A percentile compares a stretch with the other conserved stretches of the same genome.
phyloP scores from a whole-genome alignment of 306 rosid genomes.

The Mimosa bimucronata region DNA sequence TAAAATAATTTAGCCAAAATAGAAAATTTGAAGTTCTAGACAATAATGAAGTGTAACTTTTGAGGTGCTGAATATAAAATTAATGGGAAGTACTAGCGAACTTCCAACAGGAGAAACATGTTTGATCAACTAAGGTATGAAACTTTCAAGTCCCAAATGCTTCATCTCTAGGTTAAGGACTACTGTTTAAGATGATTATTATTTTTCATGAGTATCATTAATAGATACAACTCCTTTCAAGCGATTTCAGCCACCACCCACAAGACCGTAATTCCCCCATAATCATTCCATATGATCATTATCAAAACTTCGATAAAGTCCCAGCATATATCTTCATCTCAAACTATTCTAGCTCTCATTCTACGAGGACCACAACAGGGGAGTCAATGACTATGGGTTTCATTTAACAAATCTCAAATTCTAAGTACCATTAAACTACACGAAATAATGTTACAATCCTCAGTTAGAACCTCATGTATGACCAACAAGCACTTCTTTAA shows the following conservation, averaged over 20 bases:
- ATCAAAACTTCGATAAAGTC: slow-evolving; percentile 4
- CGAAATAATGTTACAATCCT: no score
- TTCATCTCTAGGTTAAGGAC: not conserved
- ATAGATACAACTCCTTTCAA: slow-evolving; percentile 7
- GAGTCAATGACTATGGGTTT: not conserved
- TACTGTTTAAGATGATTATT: not conserved
- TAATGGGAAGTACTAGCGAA: not conserved
- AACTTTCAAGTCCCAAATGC: not conserved
- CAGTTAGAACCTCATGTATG: slow-evolving; percentile 1
- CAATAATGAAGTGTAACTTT: slow-evolving; percentile 2
- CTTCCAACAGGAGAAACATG: not conserved
- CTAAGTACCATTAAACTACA: no score
- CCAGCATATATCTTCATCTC: slow-evolving; percentile 4
- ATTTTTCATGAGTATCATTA: not conserved
- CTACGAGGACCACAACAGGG: slow-evolving; percentile 6
- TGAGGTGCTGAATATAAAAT: slow-evolving; percentile 12
- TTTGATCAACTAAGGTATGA: not conserved
- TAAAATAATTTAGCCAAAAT: not conserved
- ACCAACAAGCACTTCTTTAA: slow-evolving; percentile 1
- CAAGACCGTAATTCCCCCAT: not conserved
- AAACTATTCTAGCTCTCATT: slow-evolving; percentile 4
- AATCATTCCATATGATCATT: slow-evolving; percentile 15
- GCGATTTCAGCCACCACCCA: slow-evolving; percentile 9
- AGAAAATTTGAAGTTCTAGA: slow-evolving; percentile 18
- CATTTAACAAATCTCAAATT: no score